phyloP scores from a whole-genome alignment of 106 monocot genomes.

The Cymbidium sinense region DNA sequence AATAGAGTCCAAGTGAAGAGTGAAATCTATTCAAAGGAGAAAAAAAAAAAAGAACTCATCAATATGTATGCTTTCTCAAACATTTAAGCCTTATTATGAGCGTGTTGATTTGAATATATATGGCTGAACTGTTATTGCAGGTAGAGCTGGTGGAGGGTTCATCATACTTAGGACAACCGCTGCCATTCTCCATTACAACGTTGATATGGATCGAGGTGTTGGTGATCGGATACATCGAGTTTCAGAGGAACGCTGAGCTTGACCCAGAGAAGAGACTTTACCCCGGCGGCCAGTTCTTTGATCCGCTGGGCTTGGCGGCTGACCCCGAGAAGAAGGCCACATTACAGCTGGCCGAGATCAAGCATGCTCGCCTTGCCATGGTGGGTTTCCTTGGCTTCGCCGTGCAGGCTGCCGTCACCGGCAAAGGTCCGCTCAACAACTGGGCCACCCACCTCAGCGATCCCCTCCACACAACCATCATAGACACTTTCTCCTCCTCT shows the following conservation, averaged over 20 bases:
- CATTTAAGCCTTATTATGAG: too few relatives aligned
- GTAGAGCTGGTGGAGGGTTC: slow-evolving; percentile 85
- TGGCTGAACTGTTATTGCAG: slow-evolving; percentile 18
- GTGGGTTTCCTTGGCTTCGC: slow-evolving; percentile 87
- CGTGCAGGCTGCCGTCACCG: slow-evolving; percentile 88
- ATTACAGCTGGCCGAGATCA: slow-evolving; percentile 88
- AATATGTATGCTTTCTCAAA: too few relatives aligned
- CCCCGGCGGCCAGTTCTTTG: slow-evolving; percentile 87
- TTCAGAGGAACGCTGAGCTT: slow-evolving; percentile 92
- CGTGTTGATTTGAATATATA: too few relatives aligned
- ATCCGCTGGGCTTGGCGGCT: slow-evolving; percentile 77
- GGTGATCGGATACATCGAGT: slow-evolving; percentile 98
- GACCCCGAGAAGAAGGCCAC: slow-evolving; percentile 90
- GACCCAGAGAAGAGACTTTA: slow-evolving; percentile 91
- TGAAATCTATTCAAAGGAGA: too few relatives aligned
- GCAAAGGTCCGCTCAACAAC: slow-evolving; percentile 96
- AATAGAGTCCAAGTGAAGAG: too few relatives aligned
- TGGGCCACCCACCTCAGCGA: slow-evolving; percentile 96
- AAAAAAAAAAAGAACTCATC: too few relatives aligned
- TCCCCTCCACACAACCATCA: slow-evolving; percentile 98
- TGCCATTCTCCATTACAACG: slow-evolving; percentile 85
- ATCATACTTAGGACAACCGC: slow-evolving; percentile 82
- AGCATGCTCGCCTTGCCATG: slow-evolving; percentile 98
- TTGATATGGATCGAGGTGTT: slow-evolving; percentile 87
- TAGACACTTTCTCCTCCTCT: slow-evolving; percentile 75